Percentiles rank a stretch among this genome's conserved stretches.
These are phyloP conservation scores for Chondrostereum purpureum DNA, from an alignment of 1,284 basidiomycete species.

Conservation along the genomic window DNA sequence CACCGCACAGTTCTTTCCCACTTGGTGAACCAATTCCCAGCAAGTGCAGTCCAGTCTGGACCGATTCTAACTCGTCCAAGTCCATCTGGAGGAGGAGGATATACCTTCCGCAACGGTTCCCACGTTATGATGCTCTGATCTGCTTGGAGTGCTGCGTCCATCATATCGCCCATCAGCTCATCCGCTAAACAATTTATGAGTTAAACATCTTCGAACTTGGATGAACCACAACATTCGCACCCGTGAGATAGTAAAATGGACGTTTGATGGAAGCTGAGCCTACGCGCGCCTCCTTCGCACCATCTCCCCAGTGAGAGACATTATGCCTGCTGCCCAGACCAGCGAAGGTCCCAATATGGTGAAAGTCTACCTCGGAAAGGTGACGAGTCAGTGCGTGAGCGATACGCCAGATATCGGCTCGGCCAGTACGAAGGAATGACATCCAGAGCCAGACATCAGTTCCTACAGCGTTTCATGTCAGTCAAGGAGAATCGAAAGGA, in stretches of 20 bases:
- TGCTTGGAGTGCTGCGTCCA: slow-evolving; percentile 32
- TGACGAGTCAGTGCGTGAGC: slow-evolving; percentile 35
- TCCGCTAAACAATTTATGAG: slow-evolving; percentile 22
- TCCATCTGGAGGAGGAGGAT: slow-evolving; percentile 30
- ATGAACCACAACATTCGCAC: slow-evolving; percentile 16
- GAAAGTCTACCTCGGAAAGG: slow-evolving; percentile 34
- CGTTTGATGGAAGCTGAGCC: slow-evolving; percentile 28
- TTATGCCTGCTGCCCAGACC: slow-evolving; percentile 36
- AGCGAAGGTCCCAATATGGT: slow-evolving; percentile 34
- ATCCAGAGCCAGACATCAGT: slow-evolving; percentile 40
- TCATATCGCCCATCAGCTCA: slow-evolving; percentile 35
- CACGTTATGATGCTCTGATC: slow-evolving; percentile 34
- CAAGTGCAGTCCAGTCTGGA: slow-evolving; percentile 35
- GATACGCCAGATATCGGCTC: slow-evolving; percentile 33
- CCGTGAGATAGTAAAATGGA: slow-evolving; percentile 34
- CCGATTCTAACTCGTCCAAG: slow-evolving; percentile 34
- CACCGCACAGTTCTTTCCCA: slow-evolving; percentile 33
- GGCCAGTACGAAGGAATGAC: slow-evolving; percentile 35
- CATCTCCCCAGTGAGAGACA: slow-evolving; percentile 39
- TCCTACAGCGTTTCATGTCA: slow-evolving; percentile 16
- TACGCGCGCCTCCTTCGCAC: slow-evolving; percentile 38
- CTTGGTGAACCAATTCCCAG: slow-evolving; percentile 38
- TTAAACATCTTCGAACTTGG: not conserved
- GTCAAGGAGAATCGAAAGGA: not conserved
- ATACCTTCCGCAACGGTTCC: slow-evolving; percentile 34